Base-by-base conservation (phyloP, 2,329 filamentous ascomycete genomes). In the Botryosphaeria dothidea region DNA sequence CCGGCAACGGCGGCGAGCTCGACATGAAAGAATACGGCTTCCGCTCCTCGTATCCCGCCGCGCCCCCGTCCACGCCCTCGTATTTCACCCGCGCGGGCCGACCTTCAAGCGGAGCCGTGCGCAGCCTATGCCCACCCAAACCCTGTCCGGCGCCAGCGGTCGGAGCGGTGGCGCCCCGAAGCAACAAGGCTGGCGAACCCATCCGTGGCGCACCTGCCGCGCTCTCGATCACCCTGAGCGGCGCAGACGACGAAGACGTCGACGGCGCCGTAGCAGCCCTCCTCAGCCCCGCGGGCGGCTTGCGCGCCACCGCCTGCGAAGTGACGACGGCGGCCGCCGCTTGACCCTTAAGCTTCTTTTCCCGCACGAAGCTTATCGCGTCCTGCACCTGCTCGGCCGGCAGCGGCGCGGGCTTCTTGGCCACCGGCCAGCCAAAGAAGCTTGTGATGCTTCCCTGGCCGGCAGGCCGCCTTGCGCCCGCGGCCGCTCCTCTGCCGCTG, bases 401-500 rank as follows among this genome's bases (percentile, higher is more conserved):
- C 15, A 46, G 29, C 8, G 67, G 1, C 21, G 29, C 65, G 23
- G 69, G 67, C 4, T 69, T 27, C 5, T 66, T 69, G 31, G 69
- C 67, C 1, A 58, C 65, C 23, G 75, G 71, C 67, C 74, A 75
- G 17, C 74, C 74, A 68, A 86, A 86, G 73, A 86, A 87, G 65
- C 73, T 81, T 3, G 81, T 80, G 51, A 88, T 84, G 56, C 75
- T 82, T 27, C 81, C 82, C 71, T 87, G 84, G 1, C 79, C 81
- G 66, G 80, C 11, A 29, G 21, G 46, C 38, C 38, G 31, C 17
- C 51, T 29, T 21, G 31, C 38, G 23, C n/a, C 19, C 15, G 52
- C 41, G 19, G n/a, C n/a, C n/a, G n/a, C n/a, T n/a, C 27, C 63
- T 68, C n/a, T 7, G 23, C 31, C 21, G 62, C 2, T 17, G 46